Base-by-base conservation (phyloP, 2,329 filamentous ascomycete genomes). In the Lecanicillium sp. region DNA sequence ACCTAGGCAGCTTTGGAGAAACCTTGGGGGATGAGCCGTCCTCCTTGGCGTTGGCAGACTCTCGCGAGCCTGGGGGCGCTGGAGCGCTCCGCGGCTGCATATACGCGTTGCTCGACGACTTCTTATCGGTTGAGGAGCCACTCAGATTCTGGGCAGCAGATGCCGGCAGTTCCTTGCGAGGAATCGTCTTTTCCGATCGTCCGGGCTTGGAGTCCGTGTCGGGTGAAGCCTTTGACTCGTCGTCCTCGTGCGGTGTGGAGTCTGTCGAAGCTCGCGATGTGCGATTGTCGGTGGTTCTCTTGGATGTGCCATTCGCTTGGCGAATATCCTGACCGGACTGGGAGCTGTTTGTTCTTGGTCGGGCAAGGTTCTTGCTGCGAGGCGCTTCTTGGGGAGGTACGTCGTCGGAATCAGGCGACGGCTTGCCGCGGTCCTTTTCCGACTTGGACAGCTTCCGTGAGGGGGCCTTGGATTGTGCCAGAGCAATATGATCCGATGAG, bases 301-400 rank as follows among this genome's bases (percentile, higher is more conserved):
- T 44, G 5, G 62, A 56, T 27, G 50, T 51, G 25, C 47, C 51
- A 13, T 60, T 56, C 15, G 67, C 69, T 29, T 63, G 53, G 5
- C 60, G 55, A 15, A 56, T 49, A 37, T 56, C 59, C 1, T 69
- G 55, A 11, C 22, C 22, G 9, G 60, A 64, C 40, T 69, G 64
- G 1, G 69, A 69, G 46, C 64, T 65, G 33, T 44, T 51, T 47
- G 60, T 65, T 39, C 68, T 62, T 4, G 65, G 58, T 40, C 59
- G 60, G 13, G 59, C 49, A 22, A 61, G 45, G 50, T 68, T 72
- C 50, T 74, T 76, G 51, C 69, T 74, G 59, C 80, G 84, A 1
- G 87, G 86, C 2, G 84, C 85, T 35, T 94, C 87, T 53, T 90
- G 86, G 31, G 92, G 62, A 60, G 82, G 87, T 61, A 89, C 89